Percentiles rank a stretch among this genome's conserved stretches.
Evolutionary conservation across 1,284 basidiomycete species (phyloP).

Genomic region (Ceratobasidium sp.): DNA sequence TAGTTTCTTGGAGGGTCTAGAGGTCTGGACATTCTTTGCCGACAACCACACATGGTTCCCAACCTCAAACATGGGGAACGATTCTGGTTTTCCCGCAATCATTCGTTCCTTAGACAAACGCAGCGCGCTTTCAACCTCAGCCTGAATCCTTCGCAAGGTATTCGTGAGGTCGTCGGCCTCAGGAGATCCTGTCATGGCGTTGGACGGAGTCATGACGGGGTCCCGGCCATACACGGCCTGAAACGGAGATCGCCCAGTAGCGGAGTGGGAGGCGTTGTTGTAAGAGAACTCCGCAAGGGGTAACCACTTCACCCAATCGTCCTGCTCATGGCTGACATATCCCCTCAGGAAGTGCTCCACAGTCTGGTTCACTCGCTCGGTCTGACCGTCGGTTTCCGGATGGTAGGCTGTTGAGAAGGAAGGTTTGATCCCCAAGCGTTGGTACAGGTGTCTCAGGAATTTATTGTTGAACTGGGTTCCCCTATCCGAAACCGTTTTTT

Average conservation of each 20-base stretch:
- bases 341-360: slow-evolving; percentile 48
- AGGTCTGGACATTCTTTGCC: slow-evolving; percentile 55
- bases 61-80: slow-evolving; percentile 41
- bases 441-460: slow-evolving; percentile 46
- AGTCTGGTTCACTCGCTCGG: slow-evolving; percentile 52
- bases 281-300: slow-evolving; percentile 47
- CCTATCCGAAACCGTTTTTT: slow-evolving; percentile 48
- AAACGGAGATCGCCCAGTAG: slow-evolving; percentile 49
- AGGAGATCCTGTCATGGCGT: not conserved
- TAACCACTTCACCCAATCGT: slow-evolving; percentile 46
- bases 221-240: not conserved
- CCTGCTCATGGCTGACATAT: slow-evolving; percentile 44
- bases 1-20: slow-evolving; percentile 56
- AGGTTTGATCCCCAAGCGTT: slow-evolving; percentile 41
- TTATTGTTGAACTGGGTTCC: slow-evolving; percentile 48
- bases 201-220: not conserved
- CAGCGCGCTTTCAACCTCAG: not conserved
- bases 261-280: slow-evolving; percentile 39
- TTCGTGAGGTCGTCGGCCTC: not conserved
- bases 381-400: slow-evolving; percentile 54
- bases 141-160: not conserved
- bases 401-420: slow-evolving; percentile 50
- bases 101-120: not conserved
- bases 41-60: slow-evolving; percentile 57
- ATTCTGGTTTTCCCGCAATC: not conserved